These are phyloP conservation scores for Halenospora varia DNA, from an alignment of 495 filamentous ascomycete genomes.

Conservation along the genomic window DNA sequence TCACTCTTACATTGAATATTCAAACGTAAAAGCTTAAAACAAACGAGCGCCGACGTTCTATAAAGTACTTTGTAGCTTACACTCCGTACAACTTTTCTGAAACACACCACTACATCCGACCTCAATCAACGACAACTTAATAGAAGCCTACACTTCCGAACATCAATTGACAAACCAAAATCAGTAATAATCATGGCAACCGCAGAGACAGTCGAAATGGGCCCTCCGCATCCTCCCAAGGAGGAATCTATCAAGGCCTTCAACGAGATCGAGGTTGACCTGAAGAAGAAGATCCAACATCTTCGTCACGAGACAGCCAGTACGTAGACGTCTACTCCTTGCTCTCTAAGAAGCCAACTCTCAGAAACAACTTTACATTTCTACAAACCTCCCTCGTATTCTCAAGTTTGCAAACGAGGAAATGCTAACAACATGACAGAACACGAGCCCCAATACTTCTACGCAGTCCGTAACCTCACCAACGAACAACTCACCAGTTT, in stretches of 20 bases:
- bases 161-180: neutral
- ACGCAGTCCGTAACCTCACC: slow-evolving; percentile 38
- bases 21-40: neutral
- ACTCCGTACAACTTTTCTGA: neutral
- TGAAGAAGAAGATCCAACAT: slow-evolving; percentile 47
- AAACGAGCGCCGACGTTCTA: neutral
- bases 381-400: too few relatives aligned
- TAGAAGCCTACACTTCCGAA: too few relatives aligned
- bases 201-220: slow-evolving; percentile 46
- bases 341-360: neutral
- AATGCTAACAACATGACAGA: too few relatives aligned
- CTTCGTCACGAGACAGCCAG: slow-evolving; percentile 37
- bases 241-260: slow-evolving; percentile 48
- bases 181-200: slow-evolving; percentile 38
- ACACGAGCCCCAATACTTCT: slow-evolving; percentile 47
- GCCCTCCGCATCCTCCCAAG: slow-evolving; percentile 43
- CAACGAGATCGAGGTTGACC: slow-evolving; percentile 39
- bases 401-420: too few relatives aligned
- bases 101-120: neutral
- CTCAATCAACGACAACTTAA: neutral
- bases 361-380: too few relatives aligned
- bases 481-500: slow-evolving; percentile 34
- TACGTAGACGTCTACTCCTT: neutral
- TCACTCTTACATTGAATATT: neutral
- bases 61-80: neutral